phyloP scores from a whole-genome alignment of 305 asterid species.

The Fraxinus platypoda region DNA sequence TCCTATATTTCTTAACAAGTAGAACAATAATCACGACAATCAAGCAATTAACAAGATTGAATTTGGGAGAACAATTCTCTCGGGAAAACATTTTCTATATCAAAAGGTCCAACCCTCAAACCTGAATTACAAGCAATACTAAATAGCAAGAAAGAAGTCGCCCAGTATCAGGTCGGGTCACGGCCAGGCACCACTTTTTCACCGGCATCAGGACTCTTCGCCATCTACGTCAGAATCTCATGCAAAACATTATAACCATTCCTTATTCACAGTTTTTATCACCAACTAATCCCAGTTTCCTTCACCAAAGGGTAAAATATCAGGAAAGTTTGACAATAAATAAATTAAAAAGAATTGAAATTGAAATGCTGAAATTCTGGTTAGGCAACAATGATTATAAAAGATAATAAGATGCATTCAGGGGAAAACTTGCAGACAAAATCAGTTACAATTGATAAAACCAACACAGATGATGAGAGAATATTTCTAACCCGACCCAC shows the following conservation, averaged over 20 bases:
- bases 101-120: not conserved
- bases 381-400: not conserved
- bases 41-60: not conserved
- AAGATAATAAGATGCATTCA: not conserved
- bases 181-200: not conserved
- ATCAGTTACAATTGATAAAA: not conserved
- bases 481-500: not conserved
- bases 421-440: not conserved
- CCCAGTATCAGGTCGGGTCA: not conserved
- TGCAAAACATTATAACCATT: not conserved
- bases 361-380: not conserved
- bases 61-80: not conserved
- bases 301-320: not conserved
- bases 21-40: not conserved
- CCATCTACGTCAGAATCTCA: not conserved
- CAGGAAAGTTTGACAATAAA: not conserved
- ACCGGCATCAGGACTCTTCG: not conserved
- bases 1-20: no score
- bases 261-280: not conserved
- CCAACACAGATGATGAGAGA: not conserved
- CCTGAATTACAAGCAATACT: not conserved
- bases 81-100: not conserved
- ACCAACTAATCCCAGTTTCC: not conserved
- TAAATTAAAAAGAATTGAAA: no score
- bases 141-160: not conserved